Base-by-base conservation (phyloP, 1,284 basidiomycete species). In the Naganishia sp. region DNA sequence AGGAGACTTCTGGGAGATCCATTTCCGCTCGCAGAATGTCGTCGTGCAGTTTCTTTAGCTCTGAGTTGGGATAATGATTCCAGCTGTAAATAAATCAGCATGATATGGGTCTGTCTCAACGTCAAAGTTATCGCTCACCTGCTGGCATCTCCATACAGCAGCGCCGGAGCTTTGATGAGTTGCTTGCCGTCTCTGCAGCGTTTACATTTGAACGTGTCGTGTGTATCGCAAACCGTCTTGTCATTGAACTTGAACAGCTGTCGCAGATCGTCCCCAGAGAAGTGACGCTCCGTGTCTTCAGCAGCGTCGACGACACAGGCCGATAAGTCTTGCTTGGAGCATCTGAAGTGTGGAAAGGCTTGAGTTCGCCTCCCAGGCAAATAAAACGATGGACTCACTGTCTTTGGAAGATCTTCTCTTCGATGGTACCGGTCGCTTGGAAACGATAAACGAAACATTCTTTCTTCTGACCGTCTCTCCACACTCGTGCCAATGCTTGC, bases 391-490 rank as follows among this genome's bases (percentile, higher is more conserved):
- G 23, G 15, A 71, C 79, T 66, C 54, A 81, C 80, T 97, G 92
- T 67, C 92, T 83, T 79, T 97, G 94, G 79, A 96, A 94, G 69
- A 98, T 96, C 83, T 98, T 99, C 80, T 99, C 96, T 80, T 99
- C 96, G 70, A 99, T 97, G 1, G 94, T 96, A 1, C 95, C 95
- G 0, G 95, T 96, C 1, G 93, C 90, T 73, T 97, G 94, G 80
- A 98, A 99, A 23, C 95, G 92, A 76, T 99, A 99, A 2, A 98
- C 95, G 72, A 98, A 99, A 77, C 94, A 97, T 80, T 95, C 92
- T 86, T 99, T 99, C 86, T 97, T 99, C 79, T 99, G 95, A 0
- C 95, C 95, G 75, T 99, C 95, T 82, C 96, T 90, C 95, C 95
- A 99, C 2, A 99, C 95, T 79, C 95, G 92, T 46, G 95, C 95